phyloP scores from a whole-genome alignment of 768 basidiomycete genomes.

The Amanita brunnescens region DNA sequence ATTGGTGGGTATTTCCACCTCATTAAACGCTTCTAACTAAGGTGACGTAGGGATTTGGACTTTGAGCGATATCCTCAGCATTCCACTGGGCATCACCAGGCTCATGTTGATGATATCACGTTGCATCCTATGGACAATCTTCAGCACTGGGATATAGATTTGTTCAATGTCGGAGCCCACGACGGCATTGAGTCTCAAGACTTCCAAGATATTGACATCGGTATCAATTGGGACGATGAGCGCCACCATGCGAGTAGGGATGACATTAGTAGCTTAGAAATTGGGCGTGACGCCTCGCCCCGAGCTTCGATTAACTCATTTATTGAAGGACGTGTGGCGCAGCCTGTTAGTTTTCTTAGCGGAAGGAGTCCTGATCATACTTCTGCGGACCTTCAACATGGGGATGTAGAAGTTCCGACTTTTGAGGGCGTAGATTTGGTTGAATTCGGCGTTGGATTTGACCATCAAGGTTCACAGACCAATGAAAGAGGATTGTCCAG shows the following conservation, averaged over 20 bases:
- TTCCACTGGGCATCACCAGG: constrained; percentile 62
- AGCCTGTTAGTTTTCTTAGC: constrained; percentile 24
- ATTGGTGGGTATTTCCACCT: constrained; percentile 45
- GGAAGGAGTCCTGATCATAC: constrained; percentile 47
- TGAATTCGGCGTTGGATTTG: constrained; percentile 56
- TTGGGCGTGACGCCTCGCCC: constrained; percentile 62
- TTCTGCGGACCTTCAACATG: constrained; percentile 55
- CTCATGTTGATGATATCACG: constrained; percentile 82
- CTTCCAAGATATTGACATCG: constrained; percentile 63
- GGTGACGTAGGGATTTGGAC: constrained; percentile 58
- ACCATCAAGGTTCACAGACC: constrained; percentile 32
- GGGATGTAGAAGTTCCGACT: constrained; percentile 39
- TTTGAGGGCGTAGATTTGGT: constrained; percentile 59
- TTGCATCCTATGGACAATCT: constrained; percentile 72
- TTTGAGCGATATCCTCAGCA: constrained; percentile 57
- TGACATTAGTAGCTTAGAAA: constrained; percentile 58
- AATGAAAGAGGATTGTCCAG: constrained; percentile 50
- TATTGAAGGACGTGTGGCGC: constrained; percentile 28
- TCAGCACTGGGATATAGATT: constrained; percentile 55
- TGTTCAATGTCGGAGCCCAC: constrained; percentile 71
- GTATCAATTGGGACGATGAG: constrained; percentile 68
- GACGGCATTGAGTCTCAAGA: constrained; percentile 86
- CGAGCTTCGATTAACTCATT: constrained; percentile 57
- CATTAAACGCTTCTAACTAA: constrained; percentile 8
- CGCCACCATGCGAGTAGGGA: constrained; percentile 34